These are phyloP conservation scores for Coemansia sp. DNA, from an alignment of 192 early-diverging fungal genomes.

Conservation along the genomic window DNA sequence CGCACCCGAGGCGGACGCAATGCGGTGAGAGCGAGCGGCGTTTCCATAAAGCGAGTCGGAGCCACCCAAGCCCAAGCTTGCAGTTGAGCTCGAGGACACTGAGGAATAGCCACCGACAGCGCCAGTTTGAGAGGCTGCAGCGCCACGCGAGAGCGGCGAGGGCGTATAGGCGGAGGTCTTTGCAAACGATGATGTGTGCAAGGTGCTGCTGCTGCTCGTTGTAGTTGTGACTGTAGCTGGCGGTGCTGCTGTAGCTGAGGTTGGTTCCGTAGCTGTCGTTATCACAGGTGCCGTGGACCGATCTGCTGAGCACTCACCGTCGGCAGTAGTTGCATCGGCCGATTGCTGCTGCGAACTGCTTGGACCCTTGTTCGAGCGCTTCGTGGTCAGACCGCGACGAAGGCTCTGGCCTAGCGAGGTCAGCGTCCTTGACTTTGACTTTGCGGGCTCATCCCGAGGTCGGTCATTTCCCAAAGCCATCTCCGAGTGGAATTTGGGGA, in stretches of 20 bases:
- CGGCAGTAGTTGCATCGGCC: background rate
- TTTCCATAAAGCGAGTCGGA: conserved; percentile 38
- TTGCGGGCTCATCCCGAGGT: conserved; percentile 52
- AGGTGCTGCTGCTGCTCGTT: background rate
- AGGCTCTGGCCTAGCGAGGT: conserved; percentile 49
- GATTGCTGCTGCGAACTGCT: background rate
- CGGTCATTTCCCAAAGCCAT: conserved; percentile 52
- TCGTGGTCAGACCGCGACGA: conserved; percentile 50
- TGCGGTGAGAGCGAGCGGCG: conserved; percentile 33
- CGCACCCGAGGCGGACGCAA: conserved; percentile 47
- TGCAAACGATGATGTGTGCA: conserved; percentile 14
- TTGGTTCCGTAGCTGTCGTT: background rate
- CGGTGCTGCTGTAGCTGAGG: background rate
- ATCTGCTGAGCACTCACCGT: conserved; percentile 7
- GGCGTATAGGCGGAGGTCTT: conserved; percentile 33
- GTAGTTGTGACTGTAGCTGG: conserved; percentile 5
- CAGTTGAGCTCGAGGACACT: conserved; percentile 6
- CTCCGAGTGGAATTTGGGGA: conserved; percentile 6
- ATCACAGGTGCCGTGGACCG: background rate
- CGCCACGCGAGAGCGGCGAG: conserved; percentile 40
- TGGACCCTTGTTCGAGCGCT: conserved; percentile 28
- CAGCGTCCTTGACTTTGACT: conserved; percentile 44
- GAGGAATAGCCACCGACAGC: conserved; percentile 2
- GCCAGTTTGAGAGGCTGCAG: conserved; percentile 7
- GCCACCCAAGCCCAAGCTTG: conserved; percentile 19